These are phyloP conservation scores for Chenopodium berlandieri DNA, from an alignment of 148 eudicot species.

Conservation along the genomic window DNA sequence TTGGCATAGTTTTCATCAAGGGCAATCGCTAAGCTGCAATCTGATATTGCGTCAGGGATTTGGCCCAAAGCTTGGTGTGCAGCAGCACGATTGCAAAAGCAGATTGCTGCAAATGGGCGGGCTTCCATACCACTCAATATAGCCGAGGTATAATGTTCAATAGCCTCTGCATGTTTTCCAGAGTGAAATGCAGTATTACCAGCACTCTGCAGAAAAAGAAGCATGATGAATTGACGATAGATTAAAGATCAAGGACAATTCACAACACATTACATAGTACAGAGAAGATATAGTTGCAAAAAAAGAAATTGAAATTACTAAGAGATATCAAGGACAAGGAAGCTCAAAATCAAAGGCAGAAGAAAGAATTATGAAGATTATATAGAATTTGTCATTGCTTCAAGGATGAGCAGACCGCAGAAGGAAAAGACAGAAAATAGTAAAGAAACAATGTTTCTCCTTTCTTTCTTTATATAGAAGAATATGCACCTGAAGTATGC, in stretches of 20 bases:
- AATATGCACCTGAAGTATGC: too few relatives aligned
- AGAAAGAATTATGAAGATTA: not conserved
- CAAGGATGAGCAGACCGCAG: not conserved
- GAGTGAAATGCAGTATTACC: slow-evolving; percentile 81
- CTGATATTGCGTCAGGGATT: slow-evolving; percentile 85
- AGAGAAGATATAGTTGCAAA: not conserved
- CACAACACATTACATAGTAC: not conserved
- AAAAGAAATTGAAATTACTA: not conserved
- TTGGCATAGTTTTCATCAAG: slow-evolving; percentile 70
- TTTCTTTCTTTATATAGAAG: too few relatives aligned
- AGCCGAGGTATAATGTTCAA: slow-evolving; percentile 80
- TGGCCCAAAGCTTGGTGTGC: slow-evolving; percentile 78
- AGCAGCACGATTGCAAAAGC: slow-evolving; percentile 93
- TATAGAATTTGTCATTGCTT: not conserved
- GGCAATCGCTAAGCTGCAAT: slow-evolving; percentile 89
- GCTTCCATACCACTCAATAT: slow-evolving; percentile 65
- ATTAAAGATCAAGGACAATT: not conserved
- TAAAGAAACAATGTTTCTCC: too few relatives aligned
- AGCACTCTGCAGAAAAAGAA: slow-evolving; percentile 50
- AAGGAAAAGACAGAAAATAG: not conserved
- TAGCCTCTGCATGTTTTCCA: slow-evolving; percentile 79
- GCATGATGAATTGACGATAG: not conserved
- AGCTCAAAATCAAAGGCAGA: not conserved
- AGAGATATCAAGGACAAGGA: not conserved
- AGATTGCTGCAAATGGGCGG: slow-evolving; percentile 83